Evolutionary conservation across 345 rosid species (phyloP), one percentile per base, ranked within the genome.

Genomic region (Ricinus communis): DNA sequence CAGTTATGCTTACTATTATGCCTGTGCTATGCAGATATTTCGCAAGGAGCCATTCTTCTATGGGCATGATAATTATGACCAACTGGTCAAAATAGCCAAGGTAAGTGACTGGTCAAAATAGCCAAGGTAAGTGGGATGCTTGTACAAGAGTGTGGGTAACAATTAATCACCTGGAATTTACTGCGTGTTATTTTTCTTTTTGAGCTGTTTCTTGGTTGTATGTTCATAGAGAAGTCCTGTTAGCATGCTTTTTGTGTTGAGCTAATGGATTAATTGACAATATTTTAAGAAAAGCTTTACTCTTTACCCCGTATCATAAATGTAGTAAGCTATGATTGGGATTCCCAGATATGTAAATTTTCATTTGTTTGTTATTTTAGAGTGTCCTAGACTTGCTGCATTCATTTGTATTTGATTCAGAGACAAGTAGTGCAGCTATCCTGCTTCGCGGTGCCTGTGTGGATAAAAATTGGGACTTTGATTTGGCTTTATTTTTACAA

Each of bases 21-120:
- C 51, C 81, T 77, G 66, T 82, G 70, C 71, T 57, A 33, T 84
- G 61, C 92, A 95, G 99, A 89, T 95, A 85, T 95, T 92, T 76
- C 92, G 99, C 1, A 95, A 95, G 85, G 99, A 95, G 74, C 99
- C 99, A 18, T 94, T 94, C 85, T 94, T 94, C 84, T 91, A 94
- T 72, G 98, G 98, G 66, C 98, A 88, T 83, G 99, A 95, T 83
- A 95, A 95, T 74, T 83, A 94, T 83, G 99, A 95, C 79, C 99
- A 95, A 69, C 80, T 95, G 83, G 97, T 95, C 73, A 92, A 95
- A 87, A 90, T 95, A 61, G 97, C 97, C 56, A 95, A 92, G 97
- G 99, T 90, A 84, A 69, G 79, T 73, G 55, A 69, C 80, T 95
- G 83, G 97, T 95, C 73, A 92, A 95, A 87, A 90, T 95, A 61